Evolutionary conservation across 73 alveolate genomes (phyloP).

Genomic region (Durusdinium trenchii): DNA sequence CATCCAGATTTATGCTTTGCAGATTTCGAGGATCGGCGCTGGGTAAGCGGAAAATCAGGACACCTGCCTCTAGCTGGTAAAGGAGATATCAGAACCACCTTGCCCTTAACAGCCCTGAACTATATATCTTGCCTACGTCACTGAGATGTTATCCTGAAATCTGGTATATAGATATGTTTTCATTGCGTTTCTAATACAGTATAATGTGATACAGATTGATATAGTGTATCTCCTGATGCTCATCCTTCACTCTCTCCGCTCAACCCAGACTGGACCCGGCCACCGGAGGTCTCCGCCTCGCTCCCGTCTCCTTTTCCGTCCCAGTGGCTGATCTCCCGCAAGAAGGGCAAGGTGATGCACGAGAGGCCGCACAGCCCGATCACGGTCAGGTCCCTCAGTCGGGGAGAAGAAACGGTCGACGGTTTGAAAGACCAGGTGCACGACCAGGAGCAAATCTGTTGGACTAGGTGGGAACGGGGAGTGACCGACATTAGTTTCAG

Average conservation of each 20-base stretch:
- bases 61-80: too few relatives aligned
- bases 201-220: neutral
- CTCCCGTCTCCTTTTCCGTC: neutral
- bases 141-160: neutral
- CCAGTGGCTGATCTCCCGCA: constrained; percentile 56
- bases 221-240: neutral
- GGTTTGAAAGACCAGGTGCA: neutral
- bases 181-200: neutral
- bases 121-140: too few relatives aligned
- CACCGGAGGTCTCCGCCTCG: neutral
- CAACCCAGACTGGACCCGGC: neutral
- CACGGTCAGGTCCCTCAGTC: constrained; percentile 40
- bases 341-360: constrained; percentile 70
- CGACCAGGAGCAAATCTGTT: neutral
- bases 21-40: too few relatives aligned
- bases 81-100: too few relatives aligned
- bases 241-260: neutral
- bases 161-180: neutral
- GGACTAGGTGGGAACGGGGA: neutral
- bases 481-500: neutral
- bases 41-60: too few relatives aligned
- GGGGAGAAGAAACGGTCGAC: neutral
- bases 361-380: constrained; percentile 15
- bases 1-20: too few relatives aligned
- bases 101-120: too few relatives aligned